Evolutionary conservation across 2,329 filamentous ascomycete genomes (phyloP).

Genomic region (Ophiognomonia clavigignenti-juglandacearum): DNA sequence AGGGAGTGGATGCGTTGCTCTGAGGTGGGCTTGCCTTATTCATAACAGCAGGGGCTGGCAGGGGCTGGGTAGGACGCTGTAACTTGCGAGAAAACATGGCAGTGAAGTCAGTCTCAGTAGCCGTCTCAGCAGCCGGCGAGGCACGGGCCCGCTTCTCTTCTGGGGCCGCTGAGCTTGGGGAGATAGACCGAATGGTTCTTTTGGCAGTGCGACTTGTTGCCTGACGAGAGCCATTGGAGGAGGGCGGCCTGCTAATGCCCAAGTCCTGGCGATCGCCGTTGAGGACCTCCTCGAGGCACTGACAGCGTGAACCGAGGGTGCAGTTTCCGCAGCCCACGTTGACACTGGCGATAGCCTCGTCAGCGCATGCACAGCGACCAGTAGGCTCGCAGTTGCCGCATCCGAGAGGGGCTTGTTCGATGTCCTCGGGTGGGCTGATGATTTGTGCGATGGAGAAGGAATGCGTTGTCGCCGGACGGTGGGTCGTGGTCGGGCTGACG

Average conservation of each 20-base stretch:
- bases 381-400: constrained; percentile 54
- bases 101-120: constrained; percentile 73
- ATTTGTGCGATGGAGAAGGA: constrained; percentile 53
- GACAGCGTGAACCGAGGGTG: constrained; percentile 56
- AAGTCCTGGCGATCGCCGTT: constrained; percentile 26
- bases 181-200: constrained; percentile 23
- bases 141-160: constrained; percentile 53
- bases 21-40: constrained; percentile 8
- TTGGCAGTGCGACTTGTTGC: constrained; percentile 12
- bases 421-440: constrained; percentile 47
- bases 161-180: constrained; percentile 35
- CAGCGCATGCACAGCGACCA: constrained; percentile 53
- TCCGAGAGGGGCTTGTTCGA: constrained; percentile 33
- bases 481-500: constrained; percentile 5
- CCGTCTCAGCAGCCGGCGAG: constrained; percentile 29
- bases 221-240: not conserved
- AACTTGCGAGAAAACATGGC: constrained; percentile 51
- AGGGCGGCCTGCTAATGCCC: not conserved
- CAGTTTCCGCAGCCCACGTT: constrained; percentile 62
- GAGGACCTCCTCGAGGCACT: constrained; percentile 49
- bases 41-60: constrained; percentile 29
- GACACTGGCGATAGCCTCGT: constrained; percentile 51
- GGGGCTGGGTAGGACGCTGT: constrained; percentile 24
- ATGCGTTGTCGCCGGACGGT: constrained; percentile 22
- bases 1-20: constrained; percentile 26